Evolutionary conservation across 2,329 filamentous ascomycete species (phyloP), one percentile per base, ranked within the genome.

Genomic region (Trichoderma harzianum): DNA sequence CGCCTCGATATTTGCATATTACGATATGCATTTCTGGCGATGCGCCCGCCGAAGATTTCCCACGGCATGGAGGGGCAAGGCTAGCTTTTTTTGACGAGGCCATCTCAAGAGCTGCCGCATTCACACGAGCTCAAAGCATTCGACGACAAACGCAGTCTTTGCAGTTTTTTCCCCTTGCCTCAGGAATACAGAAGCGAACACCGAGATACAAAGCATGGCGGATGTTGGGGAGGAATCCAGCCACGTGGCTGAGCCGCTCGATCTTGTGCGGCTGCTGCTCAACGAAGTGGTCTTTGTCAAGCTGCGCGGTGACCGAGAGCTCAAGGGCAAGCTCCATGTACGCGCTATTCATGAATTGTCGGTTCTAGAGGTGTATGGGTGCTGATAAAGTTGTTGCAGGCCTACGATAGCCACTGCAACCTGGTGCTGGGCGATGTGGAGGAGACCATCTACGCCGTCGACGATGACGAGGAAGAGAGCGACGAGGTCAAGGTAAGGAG

Each of bases 321-420:
- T 99, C 75, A 96, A 97, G 84, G 96, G 96, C 75, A 91, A 95
- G 79, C 88, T 99, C 79, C 96, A 99, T 83, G 96, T 98, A 84
- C 79, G 91, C 73, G 5, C 5, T 6, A 12, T 6, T 55, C 55
- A 16, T 36, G 68, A 24, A n/a, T 28, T 36, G 11, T 16, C 18
- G 11, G 16, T 18, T 43, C n/a, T 4, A 10, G 7, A 10, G 11
- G 6, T 28, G 21, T 8, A 30, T 32, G 10, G 3, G 2, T 61
- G 53, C 60, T 34, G 62, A 76, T 78, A 12, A 2, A 7, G 75
- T 5, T 18, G 12, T 61, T 39, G 8, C 72, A 99, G 96, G 96
- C 96, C 70, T 99, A 99, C 81, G 96, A 99, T 80, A 97, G 94
- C 79, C 96, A 99, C 82, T 99, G 97, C 88, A 99, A 99, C 79